These are phyloP conservation scores for Diospyros lotus DNA, from an alignment of 148 eudicot species.

Conservation along the genomic window DNA sequence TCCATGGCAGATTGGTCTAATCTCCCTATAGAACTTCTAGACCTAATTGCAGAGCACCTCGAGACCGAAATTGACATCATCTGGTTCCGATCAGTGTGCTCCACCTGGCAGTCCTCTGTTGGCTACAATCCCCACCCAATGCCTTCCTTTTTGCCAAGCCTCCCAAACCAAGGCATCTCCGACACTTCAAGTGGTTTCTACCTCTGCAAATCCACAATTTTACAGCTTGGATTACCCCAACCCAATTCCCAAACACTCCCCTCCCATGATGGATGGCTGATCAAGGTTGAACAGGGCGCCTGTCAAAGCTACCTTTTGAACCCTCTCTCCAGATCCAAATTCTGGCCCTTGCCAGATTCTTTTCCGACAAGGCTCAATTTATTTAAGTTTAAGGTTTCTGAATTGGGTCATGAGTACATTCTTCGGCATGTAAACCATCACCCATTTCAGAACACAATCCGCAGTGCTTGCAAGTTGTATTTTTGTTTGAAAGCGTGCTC, in stretches of 20 bases:
- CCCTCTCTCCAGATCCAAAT: constrained; percentile 41
- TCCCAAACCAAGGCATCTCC: constrained; percentile 42
- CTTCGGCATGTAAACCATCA: constrained; percentile 44
- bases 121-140: constrained; percentile 4
- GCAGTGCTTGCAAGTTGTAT: constrained; percentile 40
- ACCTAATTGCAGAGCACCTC: constrained; percentile 42
- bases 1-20: constrained; percentile 63
- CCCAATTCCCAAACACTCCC: constrained; percentile 8
- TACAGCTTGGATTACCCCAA: constrained; percentile 18
- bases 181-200: constrained; percentile 44
- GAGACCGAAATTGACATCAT: constrained; percentile 37
- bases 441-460: constrained; percentile 32
- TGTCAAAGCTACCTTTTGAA: constrained; percentile 36
- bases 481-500: constrained; percentile 13
- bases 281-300: constrained; percentile 54
- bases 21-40: constrained; percentile 58
- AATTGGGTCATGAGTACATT: constrained; percentile 55
- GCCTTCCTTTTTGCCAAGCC: constrained; percentile 36
- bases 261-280: constrained; percentile 39
- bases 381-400: constrained; percentile 32
- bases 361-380: constrained; percentile 44
- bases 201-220: constrained; percentile 55
- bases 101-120: constrained; percentile 52
- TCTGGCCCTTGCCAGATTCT: constrained; percentile 23
- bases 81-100: constrained; percentile 68